Conservation (phyloP, 768 basidiomycete species). For the Lepiota venenata region DNA sequence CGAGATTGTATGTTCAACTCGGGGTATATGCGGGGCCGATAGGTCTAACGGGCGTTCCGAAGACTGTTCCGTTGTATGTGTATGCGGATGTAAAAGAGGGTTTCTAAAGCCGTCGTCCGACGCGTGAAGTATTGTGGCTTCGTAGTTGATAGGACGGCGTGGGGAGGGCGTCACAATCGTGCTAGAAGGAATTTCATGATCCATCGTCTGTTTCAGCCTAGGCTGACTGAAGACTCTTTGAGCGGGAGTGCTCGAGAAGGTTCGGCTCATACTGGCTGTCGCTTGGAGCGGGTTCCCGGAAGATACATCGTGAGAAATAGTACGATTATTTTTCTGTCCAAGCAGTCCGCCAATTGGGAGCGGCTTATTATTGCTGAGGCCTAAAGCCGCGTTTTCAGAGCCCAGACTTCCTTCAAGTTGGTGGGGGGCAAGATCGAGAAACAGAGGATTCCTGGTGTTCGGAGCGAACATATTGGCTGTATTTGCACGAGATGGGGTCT, state of each 20-base stretch:
- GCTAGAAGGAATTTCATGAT: neutral
- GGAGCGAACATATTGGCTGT: neutral
- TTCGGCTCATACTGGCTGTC: neutral
- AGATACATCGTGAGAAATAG: neutral
- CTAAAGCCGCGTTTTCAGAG: neutral
- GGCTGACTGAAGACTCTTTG: neutral
- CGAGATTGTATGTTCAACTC: neutral
- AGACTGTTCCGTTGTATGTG: neutral
- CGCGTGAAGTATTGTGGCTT: neutral
- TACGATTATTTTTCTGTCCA: neutral
- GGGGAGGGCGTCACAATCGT: constrained; percentile 1
- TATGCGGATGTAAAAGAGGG: neutral
- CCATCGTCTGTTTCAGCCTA: neutral
- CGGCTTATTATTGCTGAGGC: neutral
- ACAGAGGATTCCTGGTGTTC: neutral
- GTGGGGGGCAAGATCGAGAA: neutral
- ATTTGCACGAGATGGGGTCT: neutral
- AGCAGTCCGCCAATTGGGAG: neutral
- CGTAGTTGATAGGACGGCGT: neutral
- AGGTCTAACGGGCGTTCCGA: neutral
- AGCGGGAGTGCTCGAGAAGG: constrained; percentile 1
- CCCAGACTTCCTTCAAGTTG: neutral
- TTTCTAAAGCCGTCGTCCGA: neutral
- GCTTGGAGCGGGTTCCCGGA: constrained; percentile 2
- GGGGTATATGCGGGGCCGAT: constrained; percentile 8